Conservation (phyloP, 208 protist species). For the Polymyxa betae region DNA sequence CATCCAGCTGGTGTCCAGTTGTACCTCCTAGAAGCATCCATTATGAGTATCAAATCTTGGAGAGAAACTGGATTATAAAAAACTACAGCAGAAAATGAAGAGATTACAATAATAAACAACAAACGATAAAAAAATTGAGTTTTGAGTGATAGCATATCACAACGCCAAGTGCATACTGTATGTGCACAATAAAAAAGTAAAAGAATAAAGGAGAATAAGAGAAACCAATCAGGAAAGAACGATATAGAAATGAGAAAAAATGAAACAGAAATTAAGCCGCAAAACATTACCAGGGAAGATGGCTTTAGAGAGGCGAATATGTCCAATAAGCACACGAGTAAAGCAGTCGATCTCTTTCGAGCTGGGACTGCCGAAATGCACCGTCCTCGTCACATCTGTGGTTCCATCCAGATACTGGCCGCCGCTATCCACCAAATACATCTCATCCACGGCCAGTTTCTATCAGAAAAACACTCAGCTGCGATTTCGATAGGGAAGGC, state of each 20-base stretch:
- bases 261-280: neutral
- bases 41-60: too few species aligned
- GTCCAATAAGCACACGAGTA: conserved; percentile 66
- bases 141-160: too few species aligned
- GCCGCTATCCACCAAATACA: conserved; percentile 67
- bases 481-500: neutral
- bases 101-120: neutral
- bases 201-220: neutral
- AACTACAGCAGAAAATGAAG: too few species aligned
- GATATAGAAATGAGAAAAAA: neutral
- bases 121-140: conserved; percentile 1
- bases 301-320: conserved; percentile 57
- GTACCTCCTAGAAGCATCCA: conserved; percentile 40
- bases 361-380: conserved; percentile 61
- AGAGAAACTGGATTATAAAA: too few species aligned
- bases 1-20: conserved; percentile 60
- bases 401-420: conserved; percentile 69
- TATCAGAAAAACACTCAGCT: neutral
- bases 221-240: neutral
- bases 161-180: too few species aligned
- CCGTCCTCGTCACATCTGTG: conserved; percentile 69
- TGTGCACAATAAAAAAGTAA: neutral
- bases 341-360: conserved; percentile 58
- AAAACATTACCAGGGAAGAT: conserved; percentile 55
- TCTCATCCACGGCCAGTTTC: neutral